Evolutionary conservation across 805 yeast species (phyloP), one percentile per base, ranked within the genome.

Genomic region (Yamadazyma takamatsuzukensis): DNA sequence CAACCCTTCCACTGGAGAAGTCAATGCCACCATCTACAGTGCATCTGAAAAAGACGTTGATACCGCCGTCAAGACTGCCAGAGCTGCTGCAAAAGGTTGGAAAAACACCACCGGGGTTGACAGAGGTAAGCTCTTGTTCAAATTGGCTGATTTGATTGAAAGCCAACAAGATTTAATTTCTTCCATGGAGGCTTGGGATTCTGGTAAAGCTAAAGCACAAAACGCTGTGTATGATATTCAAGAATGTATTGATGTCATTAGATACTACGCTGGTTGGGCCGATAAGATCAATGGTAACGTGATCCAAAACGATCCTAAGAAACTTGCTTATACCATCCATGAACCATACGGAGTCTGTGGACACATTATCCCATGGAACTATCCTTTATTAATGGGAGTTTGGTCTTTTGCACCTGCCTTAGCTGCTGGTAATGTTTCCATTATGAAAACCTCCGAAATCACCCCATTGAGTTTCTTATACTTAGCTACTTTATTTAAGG

Each of bases 381-480:
- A 63, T 48, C 72, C 72, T 10, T 46, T 67, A 40, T 63, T 71
- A 19, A 80, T 82, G 87, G 78, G 83, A 11, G 70, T 83, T 15
- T 83, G 93, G 93, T 83, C 83, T 57, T 65, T 83, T 50, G 86
- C 83, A 17, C 90, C 90, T 15, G 93, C 94, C 7, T 61, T 83
- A 43, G 87, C 89, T 25, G 80, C 85, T 33, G 93, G 93, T 34
- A 83, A 84, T 58, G 70, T 76, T 10, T 72, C 81, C 28, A 76
- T 83, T 27, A 70, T 83, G 54, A 83, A 83, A 58, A 72, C 86
- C 3, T 80, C 87, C 36, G 93, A 84, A 59, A 62, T 78, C 44
- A 82, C 90, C 5, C 93, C 93, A 9, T 67, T 83, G 46, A 76
- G 87, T 16, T 64, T 80, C 44, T 70, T 83, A 43, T 64, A 70